Percentiles rank a stretch among this genome's conserved stretches.
Conservation (phyloP, 345 rosid species). For the Eutrema yunnanense region DNA sequence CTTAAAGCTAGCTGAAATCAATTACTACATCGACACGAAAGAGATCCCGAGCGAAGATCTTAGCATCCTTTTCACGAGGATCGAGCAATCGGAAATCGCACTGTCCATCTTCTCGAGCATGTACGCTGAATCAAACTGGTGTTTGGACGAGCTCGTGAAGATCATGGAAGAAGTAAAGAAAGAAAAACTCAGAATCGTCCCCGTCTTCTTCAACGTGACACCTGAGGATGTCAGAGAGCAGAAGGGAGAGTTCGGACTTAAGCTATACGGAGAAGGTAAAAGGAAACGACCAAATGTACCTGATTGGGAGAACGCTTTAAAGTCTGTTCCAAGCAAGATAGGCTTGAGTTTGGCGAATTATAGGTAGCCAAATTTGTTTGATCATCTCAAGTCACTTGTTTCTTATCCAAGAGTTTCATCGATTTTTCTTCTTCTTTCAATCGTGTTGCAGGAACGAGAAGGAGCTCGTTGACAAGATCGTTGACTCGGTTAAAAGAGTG, state of each 20-base stretch:
- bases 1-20: neutral
- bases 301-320: neutral
- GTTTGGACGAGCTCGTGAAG: neutral
- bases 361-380: neutral
- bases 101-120: neutral
- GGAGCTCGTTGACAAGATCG: neutral
- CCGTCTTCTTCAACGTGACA: neutral
- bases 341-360: neutral
- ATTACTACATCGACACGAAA: neutral
- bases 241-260: neutral
- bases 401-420: too few relatives aligned
- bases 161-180: neutral
- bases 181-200: neutral
- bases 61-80: neutral
- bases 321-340: neutral
- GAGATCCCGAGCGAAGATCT: neutral
- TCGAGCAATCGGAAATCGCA: neutral
- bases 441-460: neutral
- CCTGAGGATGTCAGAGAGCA: neutral
- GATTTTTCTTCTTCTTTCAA: neutral
- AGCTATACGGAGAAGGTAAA: neutral
- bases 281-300: neutral
- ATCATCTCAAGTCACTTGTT: neutral
- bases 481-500: neutral
- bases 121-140: neutral